Percentiles rank a stretch among this genome's conserved stretches.
phyloP scores from a whole-genome alignment of 1,284 basidiomycete species.

The Apiotrichum sp. region DNA sequence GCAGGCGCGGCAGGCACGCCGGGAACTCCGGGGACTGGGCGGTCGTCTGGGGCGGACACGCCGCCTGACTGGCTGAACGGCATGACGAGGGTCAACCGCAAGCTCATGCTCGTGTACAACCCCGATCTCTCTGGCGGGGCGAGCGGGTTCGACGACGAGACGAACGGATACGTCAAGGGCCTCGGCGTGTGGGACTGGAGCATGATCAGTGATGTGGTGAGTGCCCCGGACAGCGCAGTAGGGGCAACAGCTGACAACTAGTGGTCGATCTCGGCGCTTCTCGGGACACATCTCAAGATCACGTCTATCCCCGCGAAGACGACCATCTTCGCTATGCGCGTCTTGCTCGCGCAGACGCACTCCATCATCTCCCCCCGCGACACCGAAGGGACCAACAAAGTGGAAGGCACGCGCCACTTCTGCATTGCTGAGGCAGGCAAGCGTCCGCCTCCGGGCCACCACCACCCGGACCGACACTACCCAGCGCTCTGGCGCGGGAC shows the following conservation, averaged over 20 bases:
- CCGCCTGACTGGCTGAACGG: conserved; percentile 5
- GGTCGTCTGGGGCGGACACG: background rate
- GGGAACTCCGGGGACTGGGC: too few species aligned
- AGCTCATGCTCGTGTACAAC: conserved; percentile 17
- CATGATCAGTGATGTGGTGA: conserved; percentile 18
- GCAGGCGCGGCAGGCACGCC: background rate
- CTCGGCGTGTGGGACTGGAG: conserved; percentile 19
- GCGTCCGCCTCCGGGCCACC: conserved; percentile 12
- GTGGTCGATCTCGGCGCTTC: conserved; percentile 20
- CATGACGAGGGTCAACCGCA: background rate
- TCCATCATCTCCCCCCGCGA: conserved; percentile 23
- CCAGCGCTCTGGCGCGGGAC: conserved; percentile 23
- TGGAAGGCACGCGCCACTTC: conserved; percentile 9
- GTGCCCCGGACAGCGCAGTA: background rate
- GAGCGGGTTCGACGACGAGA: conserved; percentile 14
- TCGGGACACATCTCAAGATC: conserved; percentile 12
- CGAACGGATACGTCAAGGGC: conserved; percentile 8
- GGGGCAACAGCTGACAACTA: background rate
- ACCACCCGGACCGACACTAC: conserved; percentile 6
- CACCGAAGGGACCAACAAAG: conserved; percentile 8
- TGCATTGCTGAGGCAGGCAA: conserved; percentile 15
- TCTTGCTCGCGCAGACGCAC: conserved; percentile 17
- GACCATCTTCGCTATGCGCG: conserved; percentile 19
- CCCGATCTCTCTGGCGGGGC: conserved; percentile 18
- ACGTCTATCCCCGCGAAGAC: conserved; percentile 4